A percentile compares a stretch with the other conserved stretches of the same genome.
These are phyloP conservation scores for Tubosaeta sp. DNA, from an alignment of 768 basidiomycete genomes.

Conservation along the genomic window DNA sequence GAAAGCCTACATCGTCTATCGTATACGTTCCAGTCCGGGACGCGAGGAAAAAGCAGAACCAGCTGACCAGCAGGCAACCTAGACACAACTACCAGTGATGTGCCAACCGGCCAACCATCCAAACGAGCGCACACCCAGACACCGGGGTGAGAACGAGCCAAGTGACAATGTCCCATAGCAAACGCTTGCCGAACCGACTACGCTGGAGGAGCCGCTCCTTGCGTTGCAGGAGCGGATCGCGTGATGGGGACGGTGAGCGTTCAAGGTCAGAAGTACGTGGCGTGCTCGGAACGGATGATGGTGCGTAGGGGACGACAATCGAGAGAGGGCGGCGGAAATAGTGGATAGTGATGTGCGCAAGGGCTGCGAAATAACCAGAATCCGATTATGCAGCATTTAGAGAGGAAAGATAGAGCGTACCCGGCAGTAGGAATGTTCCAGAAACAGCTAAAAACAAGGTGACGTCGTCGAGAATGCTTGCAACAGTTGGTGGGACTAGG, in stretches of 20 bases:
- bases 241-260: slow-evolving; percentile 28
- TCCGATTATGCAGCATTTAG: background rate
- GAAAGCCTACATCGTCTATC: background rate
- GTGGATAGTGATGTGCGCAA: slow-evolving; percentile 78
- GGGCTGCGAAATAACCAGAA: slow-evolving; percentile 35
- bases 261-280: slow-evolving; percentile 16
- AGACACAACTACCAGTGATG: slow-evolving; percentile 46
- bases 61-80: slow-evolving; percentile 6
- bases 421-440: slow-evolving; percentile 62
- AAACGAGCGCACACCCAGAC: slow-evolving; percentile 51
- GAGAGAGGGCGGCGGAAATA: slow-evolving; percentile 80
- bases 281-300: slow-evolving; percentile 19
- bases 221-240: slow-evolving; percentile 73
- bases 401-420: slow-evolving; percentile 28
- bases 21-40: slow-evolving; percentile 3
- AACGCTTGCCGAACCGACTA: slow-evolving; percentile 61
- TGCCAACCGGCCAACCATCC: slow-evolving; percentile 51
- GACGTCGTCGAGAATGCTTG: slow-evolving; percentile 42
- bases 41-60: background rate
- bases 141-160: slow-evolving; percentile 68
- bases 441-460: slow-evolving; percentile 48
- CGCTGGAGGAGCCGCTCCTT: slow-evolving; percentile 86
- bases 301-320: slow-evolving; percentile 68
- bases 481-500: slow-evolving; percentile 39
- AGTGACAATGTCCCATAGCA: slow-evolving; percentile 82